These are phyloP conservation scores for Rhizoclosmatium sp. DNA, from an alignment of 192 early-diverging fungal species.

Conservation along the genomic window DNA sequence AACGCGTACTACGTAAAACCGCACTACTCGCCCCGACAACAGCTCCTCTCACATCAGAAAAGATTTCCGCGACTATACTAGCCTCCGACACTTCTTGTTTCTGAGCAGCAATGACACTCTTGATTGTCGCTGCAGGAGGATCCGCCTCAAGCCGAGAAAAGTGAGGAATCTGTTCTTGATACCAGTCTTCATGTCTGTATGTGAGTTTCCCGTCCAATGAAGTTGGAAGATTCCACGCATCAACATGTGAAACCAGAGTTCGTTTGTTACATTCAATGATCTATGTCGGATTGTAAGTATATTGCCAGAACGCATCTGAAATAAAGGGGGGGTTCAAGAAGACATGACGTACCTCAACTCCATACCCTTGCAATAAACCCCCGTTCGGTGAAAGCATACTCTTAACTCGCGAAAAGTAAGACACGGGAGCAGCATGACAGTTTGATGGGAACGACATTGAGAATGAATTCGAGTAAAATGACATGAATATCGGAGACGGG, in stretches of 20 bases:
- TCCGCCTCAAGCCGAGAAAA: neutral
- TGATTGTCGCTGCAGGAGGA: neutral
- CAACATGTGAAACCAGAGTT: conserved; percentile 4
- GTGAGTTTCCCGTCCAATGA: conserved; percentile 7
- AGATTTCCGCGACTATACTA: neutral
- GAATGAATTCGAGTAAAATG: conserved; percentile 27
- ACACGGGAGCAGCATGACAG: neutral
- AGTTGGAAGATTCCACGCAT: neutral
- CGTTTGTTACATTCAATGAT: conserved; percentile 27
- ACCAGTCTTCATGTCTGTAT: conserved; percentile 27
- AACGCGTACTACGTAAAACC: too few relatives aligned
- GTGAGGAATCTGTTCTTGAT: conserved; percentile 1
- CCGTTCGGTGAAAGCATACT: neutral
- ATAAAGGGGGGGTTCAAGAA: neutral
- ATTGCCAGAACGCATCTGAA: neutral
- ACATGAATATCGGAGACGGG: conserved; percentile 16
- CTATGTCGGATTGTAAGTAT: neutral
- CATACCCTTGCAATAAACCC: neutral
- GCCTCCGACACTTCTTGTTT: neutral
- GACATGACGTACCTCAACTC: conserved; percentile 6
- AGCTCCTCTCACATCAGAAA: neutral
- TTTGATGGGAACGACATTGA: conserved; percentile 25
- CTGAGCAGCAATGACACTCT: neutral
- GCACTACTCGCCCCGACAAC: neutral
- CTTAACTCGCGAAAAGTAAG: neutral